These are phyloP conservation scores for Pyrenula massariospora DNA, from an alignment of 495 filamentous ascomycete species.

Conservation along the genomic window DNA sequence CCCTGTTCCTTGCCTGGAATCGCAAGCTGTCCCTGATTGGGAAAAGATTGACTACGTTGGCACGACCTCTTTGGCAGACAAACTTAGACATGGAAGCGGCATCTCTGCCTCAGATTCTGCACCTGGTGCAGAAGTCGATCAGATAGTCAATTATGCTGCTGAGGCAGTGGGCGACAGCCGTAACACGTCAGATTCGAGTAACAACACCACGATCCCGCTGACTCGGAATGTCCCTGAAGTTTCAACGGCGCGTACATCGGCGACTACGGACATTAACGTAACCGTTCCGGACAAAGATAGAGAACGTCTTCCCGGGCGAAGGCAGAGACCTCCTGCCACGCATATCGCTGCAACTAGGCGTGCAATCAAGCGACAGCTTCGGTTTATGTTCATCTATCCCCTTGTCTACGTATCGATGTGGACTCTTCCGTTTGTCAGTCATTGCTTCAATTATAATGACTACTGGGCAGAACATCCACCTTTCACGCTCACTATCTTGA, in stretches of 20 bases:
- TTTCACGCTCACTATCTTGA: slow-evolving; percentile 40
- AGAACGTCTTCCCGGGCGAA: slow-evolving; percentile 1
- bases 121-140: not conserved
- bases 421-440: slow-evolving; percentile 55
- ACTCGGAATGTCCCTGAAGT: not conserved
- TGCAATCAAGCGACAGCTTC: slow-evolving; percentile 52
- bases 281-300: not conserved
- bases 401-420: slow-evolving; percentile 59
- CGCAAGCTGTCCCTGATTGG: not conserved
- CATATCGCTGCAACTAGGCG: slow-evolving; percentile 28
- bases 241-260: not conserved
- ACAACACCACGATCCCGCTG: not conserved
- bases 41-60: not conserved
- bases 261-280: not conserved
- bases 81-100: not conserved
- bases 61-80: not conserved
- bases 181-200: not conserved
- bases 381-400: slow-evolving; percentile 62
- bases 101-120: not conserved
- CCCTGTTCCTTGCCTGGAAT: not conserved
- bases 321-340: slow-evolving; percentile 12
- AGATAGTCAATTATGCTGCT: not conserved
- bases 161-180: not conserved
- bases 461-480: slow-evolving; percentile 34
- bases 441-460: slow-evolving; percentile 48